Percentiles rank a stretch among this genome's conserved stretches.
Evolutionary conservation across 1,139 yeast genomes (phyloP).

Genomic region (Blastobotrys petasosporus): DNA sequence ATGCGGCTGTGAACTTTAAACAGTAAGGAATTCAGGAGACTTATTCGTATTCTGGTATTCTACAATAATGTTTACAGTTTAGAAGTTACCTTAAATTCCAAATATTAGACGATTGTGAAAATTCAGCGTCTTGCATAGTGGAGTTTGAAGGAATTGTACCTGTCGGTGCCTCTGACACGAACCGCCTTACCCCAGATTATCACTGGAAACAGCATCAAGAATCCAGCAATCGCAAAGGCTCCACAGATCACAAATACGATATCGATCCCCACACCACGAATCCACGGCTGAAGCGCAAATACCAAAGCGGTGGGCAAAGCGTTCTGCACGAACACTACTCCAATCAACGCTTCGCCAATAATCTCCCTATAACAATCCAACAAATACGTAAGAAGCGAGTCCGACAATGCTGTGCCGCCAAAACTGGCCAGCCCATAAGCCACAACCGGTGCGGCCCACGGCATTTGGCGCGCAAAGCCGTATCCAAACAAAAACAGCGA

Average conservation of each 20-base stretch:
- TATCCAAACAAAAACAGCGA: slow-evolving; percentile 18
- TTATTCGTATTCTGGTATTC: too few relatives aligned
- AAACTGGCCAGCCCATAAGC: slow-evolving; percentile 16
- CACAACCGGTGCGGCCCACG: slow-evolving; percentile 17
- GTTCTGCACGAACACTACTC: slow-evolving; percentile 20
- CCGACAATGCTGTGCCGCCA: slow-evolving; percentile 16
- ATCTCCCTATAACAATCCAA: slow-evolving; percentile 17
- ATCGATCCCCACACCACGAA: slow-evolving; percentile 12
- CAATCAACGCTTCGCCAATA: slow-evolving; percentile 16
- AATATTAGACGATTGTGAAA: too few relatives aligned
- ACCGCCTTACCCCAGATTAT: slow-evolving; percentile 8
- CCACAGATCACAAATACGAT: slow-evolving; percentile 15
- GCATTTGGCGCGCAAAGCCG: slow-evolving; percentile 11
- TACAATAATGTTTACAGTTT: too few relatives aligned
- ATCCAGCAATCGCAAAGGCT: slow-evolving; percentile 7
- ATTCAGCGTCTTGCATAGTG: neutral
- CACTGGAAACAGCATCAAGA: slow-evolving; percentile 10
- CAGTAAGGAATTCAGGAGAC: too few relatives aligned
- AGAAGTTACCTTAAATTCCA: too few relatives aligned
- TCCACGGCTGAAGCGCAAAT: slow-evolving; percentile 18
- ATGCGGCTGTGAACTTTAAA: too few relatives aligned
- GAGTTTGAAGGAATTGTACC: slow-evolving; percentile 2
- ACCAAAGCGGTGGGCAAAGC: slow-evolving; percentile 14
- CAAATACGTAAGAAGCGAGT: slow-evolving; percentile 14
- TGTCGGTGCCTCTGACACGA: slow-evolving; percentile 1